Evolutionary conservation across 192 early-diverging fungal genomes (phyloP).

Genomic region (Mycoemilia scoparia): DNA sequence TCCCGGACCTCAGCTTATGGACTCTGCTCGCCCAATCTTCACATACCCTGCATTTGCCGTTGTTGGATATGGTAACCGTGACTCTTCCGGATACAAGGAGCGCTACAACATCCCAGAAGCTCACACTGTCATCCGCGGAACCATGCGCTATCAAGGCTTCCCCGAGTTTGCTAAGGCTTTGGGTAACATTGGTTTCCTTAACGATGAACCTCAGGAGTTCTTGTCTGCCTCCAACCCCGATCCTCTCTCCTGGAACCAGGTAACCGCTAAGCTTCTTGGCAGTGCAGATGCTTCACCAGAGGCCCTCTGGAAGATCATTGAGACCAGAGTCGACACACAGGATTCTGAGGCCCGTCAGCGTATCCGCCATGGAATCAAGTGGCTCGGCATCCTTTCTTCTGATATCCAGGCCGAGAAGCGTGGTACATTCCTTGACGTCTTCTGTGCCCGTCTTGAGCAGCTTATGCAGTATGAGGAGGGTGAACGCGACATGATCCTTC

Average conservation of each 20-base stretch:
- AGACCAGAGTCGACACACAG: conserved; percentile 43
- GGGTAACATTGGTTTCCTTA: conserved; percentile 80
- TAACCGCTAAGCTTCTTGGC: conserved; percentile 40
- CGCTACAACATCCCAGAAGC: conserved; percentile 91
- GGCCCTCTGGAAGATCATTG: conserved; percentile 40
- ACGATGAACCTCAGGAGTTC: conserved; percentile 44
- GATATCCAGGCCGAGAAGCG: conserved; percentile 36
- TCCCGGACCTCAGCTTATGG: conserved; percentile 70
- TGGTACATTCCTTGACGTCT: conserved; percentile 70
- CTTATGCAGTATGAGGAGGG: conserved; percentile 85
- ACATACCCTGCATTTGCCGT: conserved; percentile 93
- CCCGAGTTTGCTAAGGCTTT: conserved; percentile 90
- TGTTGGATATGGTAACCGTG: conserved; percentile 93
- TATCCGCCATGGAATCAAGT: conserved; percentile 57
- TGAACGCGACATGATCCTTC: conserved; percentile 93
- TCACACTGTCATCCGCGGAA: conserved; percentile 82
- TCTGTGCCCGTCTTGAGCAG: conserved; percentile 89
- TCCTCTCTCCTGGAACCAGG: conserved; percentile 54
- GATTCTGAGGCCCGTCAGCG: conserved; percentile 34
- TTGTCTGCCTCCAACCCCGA: conserved; percentile 34
- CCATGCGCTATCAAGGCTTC: conserved; percentile 92
- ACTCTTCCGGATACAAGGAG: conserved; percentile 85
- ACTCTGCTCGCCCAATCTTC: conserved; percentile 74
- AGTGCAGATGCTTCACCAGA: conserved; percentile 7
- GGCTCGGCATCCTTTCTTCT: conserved; percentile 76